Percentiles rank a stretch among this genome's conserved stretches.
Conservation (phyloP, 2,329 filamentous ascomycete species). For the Thelonectria rubi region DNA sequence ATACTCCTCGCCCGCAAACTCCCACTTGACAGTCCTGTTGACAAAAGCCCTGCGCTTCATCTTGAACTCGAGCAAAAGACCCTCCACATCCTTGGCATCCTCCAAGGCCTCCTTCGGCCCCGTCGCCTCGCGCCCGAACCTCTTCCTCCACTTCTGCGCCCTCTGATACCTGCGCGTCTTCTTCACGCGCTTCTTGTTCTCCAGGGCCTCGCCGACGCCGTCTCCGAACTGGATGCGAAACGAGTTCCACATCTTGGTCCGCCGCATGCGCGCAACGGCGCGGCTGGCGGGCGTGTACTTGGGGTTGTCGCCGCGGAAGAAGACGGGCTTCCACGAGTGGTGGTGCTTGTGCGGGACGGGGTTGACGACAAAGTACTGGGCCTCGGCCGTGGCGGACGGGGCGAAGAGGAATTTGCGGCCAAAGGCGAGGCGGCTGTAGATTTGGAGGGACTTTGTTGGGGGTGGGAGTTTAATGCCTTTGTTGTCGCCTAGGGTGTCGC, state of each 20-base stretch:
- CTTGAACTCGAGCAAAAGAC: conserved; percentile 4
- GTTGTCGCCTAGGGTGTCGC: no score
- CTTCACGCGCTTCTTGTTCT: conserved; percentile 20
- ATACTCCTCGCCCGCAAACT: conserved; percentile 17
- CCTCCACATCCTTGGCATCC: conserved; percentile 13
- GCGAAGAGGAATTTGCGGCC: conserved; percentile 30
- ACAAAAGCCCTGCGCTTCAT: conserved; percentile 18
- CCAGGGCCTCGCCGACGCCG: conserved; percentile 26
- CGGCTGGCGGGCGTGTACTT: conserved; percentile 26
- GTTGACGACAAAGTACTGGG: conserved; percentile 28
- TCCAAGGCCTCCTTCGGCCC: conserved; percentile 16
- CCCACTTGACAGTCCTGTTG: conserved; percentile 19
- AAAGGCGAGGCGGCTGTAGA: conserved; percentile 21
- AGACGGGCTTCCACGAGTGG: conserved; percentile 27
- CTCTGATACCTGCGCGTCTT: conserved; percentile 7
- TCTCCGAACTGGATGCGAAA: conserved; percentile 29
- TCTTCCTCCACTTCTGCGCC: conserved; percentile 14
- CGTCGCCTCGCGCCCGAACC: conserved; percentile 12
- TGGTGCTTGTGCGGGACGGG: conserved; percentile 31
- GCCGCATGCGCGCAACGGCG: conserved; percentile 18
- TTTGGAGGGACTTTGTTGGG: conserved; percentile 15
- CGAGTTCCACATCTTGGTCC: conserved; percentile 29
- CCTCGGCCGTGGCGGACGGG: conserved; percentile 1
- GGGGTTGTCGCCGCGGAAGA: conserved; percentile 32
- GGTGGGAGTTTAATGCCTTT: no score